Base-by-base conservation (phyloP, 1,284 basidiomycete species). In the Thelephora terrestris region DNA sequence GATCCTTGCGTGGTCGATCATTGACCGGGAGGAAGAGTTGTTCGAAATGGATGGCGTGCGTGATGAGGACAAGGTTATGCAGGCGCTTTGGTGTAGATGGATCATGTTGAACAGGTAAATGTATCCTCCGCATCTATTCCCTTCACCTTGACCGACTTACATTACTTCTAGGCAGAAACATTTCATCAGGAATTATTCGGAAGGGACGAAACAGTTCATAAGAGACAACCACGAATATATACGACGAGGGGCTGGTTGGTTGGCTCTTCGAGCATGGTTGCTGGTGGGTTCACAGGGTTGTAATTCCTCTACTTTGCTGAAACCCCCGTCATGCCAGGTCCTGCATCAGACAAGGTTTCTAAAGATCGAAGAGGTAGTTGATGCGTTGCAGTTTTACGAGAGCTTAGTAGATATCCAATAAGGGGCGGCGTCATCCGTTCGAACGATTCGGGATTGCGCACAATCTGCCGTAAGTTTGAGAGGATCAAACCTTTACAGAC, bases 11-110 rank as follows among this genome's bases (percentile, higher is more conserved):
- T 86, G 84, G 83, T 65, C 71, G 27, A 70, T 88, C 14, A 46
- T 81, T 3, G 83, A 85, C 49, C 65, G 74, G 36, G 84, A 87
- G 56, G 85, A 85, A 47, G 82, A 85, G 53, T 69, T 87, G 0
- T 85, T 77, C 51, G 80, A 85, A 51, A 64, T 73, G 38, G 78
- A 82, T 52, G 77, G 83, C 55, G 64, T 85, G 5, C 66, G 69
- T 24, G 83, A 85, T 52, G 82, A 86, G 51, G 76, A 81, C 52
- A 88, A 87, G 59, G 77, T 85, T 4, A 81, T 88, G 69, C 74
- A 79, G 49, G 81, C 83, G 2, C 63, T 88, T 7, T 87, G 85
- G 85, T 74, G 69, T 18, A 61, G 85, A 48, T 88, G 83, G 84
- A 81, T 85, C 2, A 63, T 79, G 46, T 61, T 81, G 32, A 73